Evolutionary conservation across 306 rosid species (phyloP), one percentile per base, ranked within the genome.

Genomic region (Abrus pulchellus): DNA sequence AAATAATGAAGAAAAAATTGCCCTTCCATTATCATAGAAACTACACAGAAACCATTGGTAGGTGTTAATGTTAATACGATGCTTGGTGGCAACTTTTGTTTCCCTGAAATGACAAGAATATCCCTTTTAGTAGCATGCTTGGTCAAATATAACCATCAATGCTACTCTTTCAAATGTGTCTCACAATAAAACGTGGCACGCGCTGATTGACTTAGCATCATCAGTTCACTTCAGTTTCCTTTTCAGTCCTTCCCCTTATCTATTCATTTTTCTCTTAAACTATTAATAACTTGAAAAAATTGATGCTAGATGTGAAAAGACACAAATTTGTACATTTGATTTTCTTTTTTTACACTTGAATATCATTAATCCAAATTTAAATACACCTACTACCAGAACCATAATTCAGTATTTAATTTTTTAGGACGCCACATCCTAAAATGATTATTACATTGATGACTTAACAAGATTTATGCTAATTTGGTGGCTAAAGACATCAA

Each of bases 1-100:
- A 84, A 72, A 74, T 27, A 28, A 56, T 12, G 77, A 10, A 13
- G n/a, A 27, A 14, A 49, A 53, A 82, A 77, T 69, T 68, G 71
- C 83, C 91, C 87, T 67, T 45, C 7, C 56, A 14, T 69, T 83
- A 49, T n/a, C n/a, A 7, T 20, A 0, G 59, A 75, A 91, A 91
- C 87, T 84, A 90, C 90, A 69, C 59, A 65, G 14, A 38, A 77
- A 60, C 91, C 90, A 86, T 63, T 72, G 53, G 2, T 11, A n/a
- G n/a, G 65, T 83, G 56, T 61, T 47, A 27, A 43, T 47, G 47
- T 67, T 44, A 30, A 38, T 63, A 5, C 13, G 62, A 47, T 49
- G 72, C 74, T 70, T 1, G 11, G 61, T 41, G 60, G 49, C 75
- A 69, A 80, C 62, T 20, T 41, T 70, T 3, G 5, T 75, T 44